These are phyloP conservation scores for Xylariaceae sp. DNA, from an alignment of 2,329 filamentous ascomycete species.

Conservation along the genomic window DNA sequence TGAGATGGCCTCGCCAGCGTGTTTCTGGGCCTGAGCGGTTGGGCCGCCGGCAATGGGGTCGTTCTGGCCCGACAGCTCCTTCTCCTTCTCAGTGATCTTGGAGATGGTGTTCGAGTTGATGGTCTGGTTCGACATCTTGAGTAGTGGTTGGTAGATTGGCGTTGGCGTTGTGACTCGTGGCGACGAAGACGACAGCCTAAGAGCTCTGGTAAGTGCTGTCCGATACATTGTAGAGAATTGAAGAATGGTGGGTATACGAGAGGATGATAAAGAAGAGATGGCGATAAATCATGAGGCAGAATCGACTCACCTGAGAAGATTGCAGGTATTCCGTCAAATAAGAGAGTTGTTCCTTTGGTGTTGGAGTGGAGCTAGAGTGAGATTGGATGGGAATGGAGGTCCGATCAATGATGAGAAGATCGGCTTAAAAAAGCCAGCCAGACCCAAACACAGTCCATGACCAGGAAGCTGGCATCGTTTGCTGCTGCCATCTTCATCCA, in stretches of 20 bases:
- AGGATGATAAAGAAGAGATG: background rate
- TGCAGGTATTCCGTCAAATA: background rate
- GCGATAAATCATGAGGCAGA: background rate
- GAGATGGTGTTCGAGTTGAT: conserved; percentile 30
- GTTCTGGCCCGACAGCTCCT: conserved; percentile 30
- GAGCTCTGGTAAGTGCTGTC: conserved; percentile 6
- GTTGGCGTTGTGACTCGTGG: background rate
- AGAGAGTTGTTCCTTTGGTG: background rate
- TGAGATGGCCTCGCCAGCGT: conserved; percentile 29
- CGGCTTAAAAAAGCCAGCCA: background rate
- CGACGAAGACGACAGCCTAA: conserved; percentile 3
- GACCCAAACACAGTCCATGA: background rate
- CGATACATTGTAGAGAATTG: conserved; percentile 15
- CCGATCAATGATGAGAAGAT: background rate
- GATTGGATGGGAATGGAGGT: background rate
- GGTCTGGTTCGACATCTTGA: conserved; percentile 11
- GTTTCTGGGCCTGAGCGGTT: conserved; percentile 36
- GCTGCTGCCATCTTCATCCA: background rate
- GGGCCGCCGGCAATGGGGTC: conserved; percentile 33
- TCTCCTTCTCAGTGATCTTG: conserved; percentile 36
- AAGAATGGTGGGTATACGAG: background rate
- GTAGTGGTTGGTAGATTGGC: conserved; percentile 7
- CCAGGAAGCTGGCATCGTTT: background rate
- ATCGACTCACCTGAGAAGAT: no score
- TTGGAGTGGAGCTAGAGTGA: background rate